phyloP scores from a whole-genome alignment of 768 basidiomycete genomes.

The Pleurotus platypus region DNA sequence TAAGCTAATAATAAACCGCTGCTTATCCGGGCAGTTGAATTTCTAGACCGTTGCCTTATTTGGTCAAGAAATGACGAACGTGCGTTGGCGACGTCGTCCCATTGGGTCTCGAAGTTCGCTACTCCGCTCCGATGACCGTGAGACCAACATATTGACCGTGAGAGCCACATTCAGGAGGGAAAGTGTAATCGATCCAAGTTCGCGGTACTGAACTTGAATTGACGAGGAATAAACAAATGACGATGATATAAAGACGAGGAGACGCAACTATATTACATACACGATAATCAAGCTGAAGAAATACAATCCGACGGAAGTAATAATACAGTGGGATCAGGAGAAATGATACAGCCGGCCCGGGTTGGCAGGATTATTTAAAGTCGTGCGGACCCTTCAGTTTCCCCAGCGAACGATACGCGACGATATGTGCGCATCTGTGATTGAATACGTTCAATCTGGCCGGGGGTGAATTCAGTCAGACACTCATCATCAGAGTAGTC shows the following conservation, averaged over 20 bases:
- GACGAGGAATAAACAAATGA: too few species aligned
- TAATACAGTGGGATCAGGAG: too few species aligned
- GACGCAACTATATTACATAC: neutral
- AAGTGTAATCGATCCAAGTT: too few species aligned
- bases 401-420: constrained; percentile 20
- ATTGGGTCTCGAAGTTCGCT: too few species aligned
- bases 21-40: neutral
- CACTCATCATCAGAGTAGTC: constrained; percentile 34
- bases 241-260: neutral
- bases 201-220: too few species aligned
- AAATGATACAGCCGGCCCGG: too few species aligned
- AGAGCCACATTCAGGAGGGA: too few species aligned
- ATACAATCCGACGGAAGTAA: too few species aligned
- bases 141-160: too few species aligned
- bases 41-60: neutral
- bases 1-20: neutral
- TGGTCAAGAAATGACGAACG: constrained; percentile 2
- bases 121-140: too few species aligned
- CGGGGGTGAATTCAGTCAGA: constrained; percentile 45
- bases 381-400: neutral
- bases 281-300: neutral
- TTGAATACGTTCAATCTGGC: constrained; percentile 37
- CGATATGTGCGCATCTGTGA: constrained; percentile 43
- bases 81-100: neutral
- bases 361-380: too few species aligned